These are phyloP conservation scores for Cucumis sativus DNA, from an alignment of 306 rosid species.

Conservation along the genomic window DNA sequence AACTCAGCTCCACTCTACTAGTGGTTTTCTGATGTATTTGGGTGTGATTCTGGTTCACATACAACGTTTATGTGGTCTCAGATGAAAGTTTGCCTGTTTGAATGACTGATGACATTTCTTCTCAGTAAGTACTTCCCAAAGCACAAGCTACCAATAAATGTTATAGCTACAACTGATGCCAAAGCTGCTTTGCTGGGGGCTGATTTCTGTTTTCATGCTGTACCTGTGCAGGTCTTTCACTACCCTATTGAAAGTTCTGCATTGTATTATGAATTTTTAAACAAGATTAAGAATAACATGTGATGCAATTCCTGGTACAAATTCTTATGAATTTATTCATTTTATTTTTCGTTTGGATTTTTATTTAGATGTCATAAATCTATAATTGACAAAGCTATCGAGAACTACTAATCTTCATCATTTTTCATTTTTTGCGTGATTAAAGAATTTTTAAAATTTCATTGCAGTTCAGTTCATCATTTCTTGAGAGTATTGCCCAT, in stretches of 20 bases:
- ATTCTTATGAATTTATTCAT: not conserved
- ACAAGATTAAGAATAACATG: not conserved
- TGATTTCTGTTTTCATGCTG: constrained; percentile 81
- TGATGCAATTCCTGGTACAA: not conserved
- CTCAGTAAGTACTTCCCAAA: constrained; percentile 74
- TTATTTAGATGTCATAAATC: not conserved
- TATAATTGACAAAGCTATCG: not conserved
- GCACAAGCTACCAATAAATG: constrained; percentile 61
- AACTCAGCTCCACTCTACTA: not conserved
- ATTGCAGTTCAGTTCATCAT: constrained; percentile 72
- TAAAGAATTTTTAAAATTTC: not conserved
- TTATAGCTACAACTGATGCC: constrained; percentile 78
- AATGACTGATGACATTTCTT: not conserved
- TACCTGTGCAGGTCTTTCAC: constrained; percentile 82
- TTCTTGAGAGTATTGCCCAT: constrained; percentile 71
- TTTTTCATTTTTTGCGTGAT: not conserved
- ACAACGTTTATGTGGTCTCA: not conserved
- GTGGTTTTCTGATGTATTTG: not conserved
- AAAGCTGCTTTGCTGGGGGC: constrained; percentile 63
- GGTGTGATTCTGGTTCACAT: not conserved
- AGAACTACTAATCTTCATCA: not conserved
- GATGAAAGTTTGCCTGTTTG: constrained; percentile 1
- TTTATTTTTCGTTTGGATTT: not conserved
- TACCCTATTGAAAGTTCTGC: not conserved
- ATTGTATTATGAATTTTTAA: not conserved